Base-by-base conservation (phyloP, 768 basidiomycete species). In the Rhodotorula kratochvilovae region DNA sequence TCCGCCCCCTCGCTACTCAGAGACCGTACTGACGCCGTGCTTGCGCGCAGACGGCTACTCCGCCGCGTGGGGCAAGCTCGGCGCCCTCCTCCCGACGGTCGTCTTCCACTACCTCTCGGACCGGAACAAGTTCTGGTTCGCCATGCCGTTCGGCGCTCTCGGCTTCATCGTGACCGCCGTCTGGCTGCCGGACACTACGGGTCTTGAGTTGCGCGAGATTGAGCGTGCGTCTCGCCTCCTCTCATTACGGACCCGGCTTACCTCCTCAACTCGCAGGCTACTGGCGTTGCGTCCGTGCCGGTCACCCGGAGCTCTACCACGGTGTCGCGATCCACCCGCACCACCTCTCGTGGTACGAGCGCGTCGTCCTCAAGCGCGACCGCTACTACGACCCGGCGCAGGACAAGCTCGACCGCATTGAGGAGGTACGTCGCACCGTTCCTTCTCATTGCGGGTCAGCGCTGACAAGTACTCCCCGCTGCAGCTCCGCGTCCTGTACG, bases 281-380 rank as follows among this genome's bases (percentile, higher is more conserved):
- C 66, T 76, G 74, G 74, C 63, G 70, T 11, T 81, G 74, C 65
- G 82, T 83, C 33, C 74, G 80, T 27, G 72, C 74, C 27, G 82
- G 82, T 5, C 72, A 77, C 45, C 75, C 78, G 16, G 65, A 71
- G 31, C 79, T 80, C 17, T 83, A 83, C 76, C 81, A 81, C 74
- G 82, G 82, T 53, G 78, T 82, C 75, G 81, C 81, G 39, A 78
- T 83, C 35, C 81, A 83, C 77, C 81, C 77, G 11, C 72, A 81
- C 33, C 82, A 83, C 74, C 72, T 83, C 3, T 73, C 71, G 16
- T 70, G 68, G 62, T 83, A 75, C 72, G 82, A 82, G 77, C 70
- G 69, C 4, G 60, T 68, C 50, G 77, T 81, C 15, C 77, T 81
- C 68, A 81, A 81, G 74, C 69, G 82, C 19, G 73, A 81, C 73